phyloP scores from a whole-genome alignment of 1,284 basidiomycete genomes.

The Moesziomyces sp. region DNA sequence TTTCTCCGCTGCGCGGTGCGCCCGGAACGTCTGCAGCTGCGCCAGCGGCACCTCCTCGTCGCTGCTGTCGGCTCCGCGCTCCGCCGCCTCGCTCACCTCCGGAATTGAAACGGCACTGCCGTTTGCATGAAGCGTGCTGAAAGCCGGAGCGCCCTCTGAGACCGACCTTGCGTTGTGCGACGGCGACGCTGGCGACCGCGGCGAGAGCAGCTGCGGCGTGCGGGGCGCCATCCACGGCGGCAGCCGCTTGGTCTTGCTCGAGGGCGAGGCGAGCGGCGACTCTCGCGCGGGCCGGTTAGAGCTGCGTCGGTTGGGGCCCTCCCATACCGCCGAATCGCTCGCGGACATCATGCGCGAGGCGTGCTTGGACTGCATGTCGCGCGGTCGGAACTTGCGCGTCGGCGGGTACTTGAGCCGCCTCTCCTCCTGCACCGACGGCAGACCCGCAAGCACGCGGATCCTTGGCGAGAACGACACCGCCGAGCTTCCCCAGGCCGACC shows the following conservation, averaged over 20 bases:
- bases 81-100: conserved; percentile 16
- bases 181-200: conserved; percentile 4
- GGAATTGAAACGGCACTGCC: conserved; percentile 21
- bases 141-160: conserved; percentile 9
- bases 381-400: conserved; percentile 22
- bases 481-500: neutral
- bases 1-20: conserved; percentile 28
- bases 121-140: conserved; percentile 14
- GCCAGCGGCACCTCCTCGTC: conserved; percentile 55
- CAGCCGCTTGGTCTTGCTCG: conserved; percentile 18
- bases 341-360: conserved; percentile 12
- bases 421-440: conserved; percentile 39
- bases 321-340: conserved; percentile 26
- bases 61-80: conserved; percentile 31
- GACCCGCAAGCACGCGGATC: conserved; percentile 36
- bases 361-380: conserved; percentile 28
- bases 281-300: neutral
- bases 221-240: conserved; percentile 48
- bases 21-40: conserved; percentile 37
- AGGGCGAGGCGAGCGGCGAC: conserved; percentile 19
- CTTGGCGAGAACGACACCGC: conserved; percentile 34
- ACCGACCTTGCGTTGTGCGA: conserved; percentile 9
- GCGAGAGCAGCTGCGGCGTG: conserved; percentile 23
- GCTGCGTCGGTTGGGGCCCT: conserved; percentile 8
- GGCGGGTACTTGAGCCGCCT: conserved; percentile 10